Evolutionary conservation across 202 grass and related monocot species (phyloP).

Genomic region (Setaria italica): DNA sequence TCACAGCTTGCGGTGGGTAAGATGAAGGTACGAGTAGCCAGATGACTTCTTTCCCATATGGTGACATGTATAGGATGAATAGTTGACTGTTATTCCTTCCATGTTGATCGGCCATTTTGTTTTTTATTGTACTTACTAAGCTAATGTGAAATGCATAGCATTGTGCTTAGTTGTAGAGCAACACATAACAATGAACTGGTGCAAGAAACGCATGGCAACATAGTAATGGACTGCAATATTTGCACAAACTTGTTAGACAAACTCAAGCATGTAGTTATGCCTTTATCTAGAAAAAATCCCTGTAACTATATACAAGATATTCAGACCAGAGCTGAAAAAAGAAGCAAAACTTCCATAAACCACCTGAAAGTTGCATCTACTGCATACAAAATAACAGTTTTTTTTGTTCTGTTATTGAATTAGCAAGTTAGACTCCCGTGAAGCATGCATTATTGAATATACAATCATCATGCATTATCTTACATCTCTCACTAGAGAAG

Average conservation of each 20-base stretch:
- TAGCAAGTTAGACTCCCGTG: constrained; percentile 43
- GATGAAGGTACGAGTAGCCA: background rate
- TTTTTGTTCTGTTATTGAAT: constrained; percentile 33
- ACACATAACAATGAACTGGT: background rate
- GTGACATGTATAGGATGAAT: background rate
- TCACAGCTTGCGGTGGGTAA: background rate
- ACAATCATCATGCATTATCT: constrained; percentile 40
- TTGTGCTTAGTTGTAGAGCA: background rate
- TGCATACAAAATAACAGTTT: background rate
- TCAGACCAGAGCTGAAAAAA: background rate
- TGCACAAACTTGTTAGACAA: background rate
- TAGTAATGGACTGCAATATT: background rate
- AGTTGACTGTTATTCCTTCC: background rate
- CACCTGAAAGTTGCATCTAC: background rate
- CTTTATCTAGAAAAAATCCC: background rate
- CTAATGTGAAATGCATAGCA: background rate
- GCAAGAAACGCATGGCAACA: background rate
- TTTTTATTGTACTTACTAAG: constrained; percentile 2
- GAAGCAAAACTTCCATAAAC: constrained; percentile 7
- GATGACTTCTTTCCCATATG: background rate
- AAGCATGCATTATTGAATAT: constrained; percentile 43
- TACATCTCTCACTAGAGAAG: constrained; percentile 41
- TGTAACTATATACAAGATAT: background rate
- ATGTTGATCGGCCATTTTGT: constrained; percentile 8
- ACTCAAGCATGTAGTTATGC: background rate